Evolutionary conservation across 1,139 yeast genomes (phyloP).

Genomic region (Petasospora fabianii): DNA sequence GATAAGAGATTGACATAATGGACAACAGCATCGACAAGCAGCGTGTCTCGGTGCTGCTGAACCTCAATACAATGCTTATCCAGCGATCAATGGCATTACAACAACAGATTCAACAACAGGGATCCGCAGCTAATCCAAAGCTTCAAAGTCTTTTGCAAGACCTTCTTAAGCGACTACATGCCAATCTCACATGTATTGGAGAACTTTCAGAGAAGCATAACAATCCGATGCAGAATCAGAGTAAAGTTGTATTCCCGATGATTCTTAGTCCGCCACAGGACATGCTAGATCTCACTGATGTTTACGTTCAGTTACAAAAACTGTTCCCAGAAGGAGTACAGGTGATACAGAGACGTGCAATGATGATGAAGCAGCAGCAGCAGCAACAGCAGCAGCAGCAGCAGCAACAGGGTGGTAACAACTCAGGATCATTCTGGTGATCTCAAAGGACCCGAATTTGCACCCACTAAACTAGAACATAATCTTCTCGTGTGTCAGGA

Average conservation of each 20-base stretch:
- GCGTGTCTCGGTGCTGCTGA: constrained; percentile 22
- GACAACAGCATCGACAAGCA: constrained; percentile 21
- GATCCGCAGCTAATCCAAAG: constrained; percentile 17
- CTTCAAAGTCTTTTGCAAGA: constrained; percentile 23
- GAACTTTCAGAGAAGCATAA: constrained; percentile 26
- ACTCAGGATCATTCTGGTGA: constrained; percentile 1
- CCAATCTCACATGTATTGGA: constrained; percentile 28
- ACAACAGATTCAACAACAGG: constrained; percentile 17
- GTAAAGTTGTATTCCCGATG: constrained; percentile 22
- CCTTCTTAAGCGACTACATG: constrained; percentile 25
- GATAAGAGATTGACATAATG: constrained; percentile 3
- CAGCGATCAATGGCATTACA: constrained; percentile 25
- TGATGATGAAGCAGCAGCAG: constrained; percentile 19
- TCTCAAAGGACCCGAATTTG: too few relatives aligned
- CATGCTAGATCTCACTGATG: constrained; percentile 23
- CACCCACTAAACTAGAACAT: too few relatives aligned
- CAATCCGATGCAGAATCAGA: constrained; percentile 8
- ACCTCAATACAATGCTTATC: constrained; percentile 24
- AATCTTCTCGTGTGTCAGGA: too few relatives aligned
- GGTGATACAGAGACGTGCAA: constrained; percentile 17
- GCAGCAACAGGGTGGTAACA: constrained; percentile 6
- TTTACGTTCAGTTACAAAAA: constrained; percentile 22
- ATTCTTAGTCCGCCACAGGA: constrained; percentile 26
- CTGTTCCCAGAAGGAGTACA: constrained; percentile 28
- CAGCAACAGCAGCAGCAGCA: constrained; percentile 10